Conservation (phyloP, 2,329 filamentous ascomycete species). For the Mycogone perniciosa region DNA sequence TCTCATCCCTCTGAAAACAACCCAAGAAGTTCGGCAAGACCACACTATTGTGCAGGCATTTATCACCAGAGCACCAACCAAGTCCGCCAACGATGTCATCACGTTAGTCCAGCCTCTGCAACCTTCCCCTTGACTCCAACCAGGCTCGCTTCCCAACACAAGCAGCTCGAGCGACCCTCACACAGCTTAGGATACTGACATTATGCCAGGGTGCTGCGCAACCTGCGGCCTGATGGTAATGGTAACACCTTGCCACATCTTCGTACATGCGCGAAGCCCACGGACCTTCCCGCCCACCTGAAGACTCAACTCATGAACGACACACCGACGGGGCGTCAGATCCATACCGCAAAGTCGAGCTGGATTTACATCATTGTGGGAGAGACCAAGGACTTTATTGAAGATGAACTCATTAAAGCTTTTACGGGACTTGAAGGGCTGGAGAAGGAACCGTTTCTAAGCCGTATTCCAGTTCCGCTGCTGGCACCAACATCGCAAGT, state of each 20-base stretch:
- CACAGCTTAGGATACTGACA: constrained; percentile 13
- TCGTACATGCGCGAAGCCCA: constrained; percentile 67
- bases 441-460: constrained; percentile 50
- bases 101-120: constrained; percentile 45
- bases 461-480: constrained; percentile 61
- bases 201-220: constrained; percentile 44
- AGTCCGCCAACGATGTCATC: constrained; percentile 65
- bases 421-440: constrained; percentile 45
- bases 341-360: constrained; percentile 54
- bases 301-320: constrained; percentile 57
- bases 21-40: constrained; percentile 55
- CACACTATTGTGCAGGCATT: constrained; percentile 57
- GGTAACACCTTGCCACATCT: constrained; percentile 64
- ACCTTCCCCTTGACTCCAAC: too few relatives aligned
- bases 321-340: constrained; percentile 45
- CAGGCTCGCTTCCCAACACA: not conserved
- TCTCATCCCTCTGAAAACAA: constrained; percentile 58
- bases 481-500: constrained; percentile 68
- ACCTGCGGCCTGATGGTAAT: constrained; percentile 52
- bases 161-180: not conserved
- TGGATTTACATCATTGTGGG: constrained; percentile 55
- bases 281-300: constrained; percentile 60
- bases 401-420: constrained; percentile 44
- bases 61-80: constrained; percentile 65
- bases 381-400: constrained; percentile 44